Conservation (phyloP, 2,329 filamentous ascomycete genomes). For the Aspergillus proliferans region DNA sequence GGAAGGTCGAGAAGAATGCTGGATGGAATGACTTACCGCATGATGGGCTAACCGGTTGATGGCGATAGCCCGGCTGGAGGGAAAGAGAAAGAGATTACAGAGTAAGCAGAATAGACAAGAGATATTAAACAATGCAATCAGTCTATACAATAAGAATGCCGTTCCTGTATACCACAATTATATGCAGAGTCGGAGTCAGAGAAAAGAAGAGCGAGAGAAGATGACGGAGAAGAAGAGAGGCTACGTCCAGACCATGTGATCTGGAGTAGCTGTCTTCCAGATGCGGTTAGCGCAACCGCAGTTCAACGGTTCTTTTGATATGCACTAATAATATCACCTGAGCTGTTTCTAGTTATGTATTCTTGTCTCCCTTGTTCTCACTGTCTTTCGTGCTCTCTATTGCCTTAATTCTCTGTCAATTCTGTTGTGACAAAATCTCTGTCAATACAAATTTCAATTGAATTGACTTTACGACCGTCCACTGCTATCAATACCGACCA, state of each 20-base stretch:
- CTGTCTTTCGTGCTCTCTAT: too few species aligned
- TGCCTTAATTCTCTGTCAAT: too few species aligned
- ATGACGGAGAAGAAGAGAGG: not conserved
- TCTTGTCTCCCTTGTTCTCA: too few species aligned
- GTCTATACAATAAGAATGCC: not conserved
- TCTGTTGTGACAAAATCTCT: too few species aligned
- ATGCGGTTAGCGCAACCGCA: not conserved
- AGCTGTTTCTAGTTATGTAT: too few species aligned
- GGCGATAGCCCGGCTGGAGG: not conserved
- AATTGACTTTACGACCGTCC: too few species aligned
- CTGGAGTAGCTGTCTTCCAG: not conserved
- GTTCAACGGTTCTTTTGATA: not conserved
- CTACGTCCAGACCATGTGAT: not conserved
- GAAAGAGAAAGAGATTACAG: not conserved
- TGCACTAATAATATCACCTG: too few species aligned
- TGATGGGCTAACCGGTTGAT: constrained; percentile 6
- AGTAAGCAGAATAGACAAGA: not conserved
- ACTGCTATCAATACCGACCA: not conserved
- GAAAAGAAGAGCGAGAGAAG: not conserved
- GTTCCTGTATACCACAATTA: not conserved
- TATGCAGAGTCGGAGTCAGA: not conserved
- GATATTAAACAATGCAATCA: not conserved
- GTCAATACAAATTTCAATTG: too few species aligned
- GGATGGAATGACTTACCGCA: constrained; percentile 14
- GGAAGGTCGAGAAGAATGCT: constrained; percentile 2